Conservation (phyloP, 164 flowering plant genomes). For the Tetracentron sinense region DNA sequence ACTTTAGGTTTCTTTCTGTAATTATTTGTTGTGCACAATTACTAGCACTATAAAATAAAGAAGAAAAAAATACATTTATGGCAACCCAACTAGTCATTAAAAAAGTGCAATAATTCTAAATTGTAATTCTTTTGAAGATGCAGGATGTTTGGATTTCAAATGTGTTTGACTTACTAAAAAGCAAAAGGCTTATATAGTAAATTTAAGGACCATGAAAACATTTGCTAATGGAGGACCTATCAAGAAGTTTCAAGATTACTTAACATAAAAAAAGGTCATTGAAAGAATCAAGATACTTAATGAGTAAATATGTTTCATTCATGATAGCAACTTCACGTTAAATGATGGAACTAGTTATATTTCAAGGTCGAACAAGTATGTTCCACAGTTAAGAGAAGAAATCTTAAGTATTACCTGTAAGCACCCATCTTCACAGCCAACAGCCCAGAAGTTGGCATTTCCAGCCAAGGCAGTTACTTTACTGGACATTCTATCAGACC, state of each 20-base stretch:
- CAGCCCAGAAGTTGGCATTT: slow-evolving; percentile 96
- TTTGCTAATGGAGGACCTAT: background rate
- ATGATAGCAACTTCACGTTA: too few relatives aligned
- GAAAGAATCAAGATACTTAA: background rate
- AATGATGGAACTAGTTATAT: too few relatives aligned
- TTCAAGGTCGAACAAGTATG: background rate
- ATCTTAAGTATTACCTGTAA: slow-evolving; percentile 58
- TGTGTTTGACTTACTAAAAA: background rate
- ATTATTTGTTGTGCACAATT: too few relatives aligned
- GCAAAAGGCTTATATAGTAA: background rate
- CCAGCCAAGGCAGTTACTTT: slow-evolving; percentile 93
- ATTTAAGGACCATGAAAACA: background rate
- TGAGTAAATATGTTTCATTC: too few relatives aligned
- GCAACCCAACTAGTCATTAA: too few relatives aligned
- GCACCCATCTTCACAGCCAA: slow-evolving; percentile 95
- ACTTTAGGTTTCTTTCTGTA: too few relatives aligned
- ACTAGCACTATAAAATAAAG: too few relatives aligned
- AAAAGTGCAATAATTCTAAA: too few relatives aligned
- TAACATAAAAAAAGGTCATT: background rate
- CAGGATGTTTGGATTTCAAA: background rate
- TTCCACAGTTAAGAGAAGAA: background rate
- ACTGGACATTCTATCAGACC: slow-evolving; percentile 89
- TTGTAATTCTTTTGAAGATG: too few relatives aligned
- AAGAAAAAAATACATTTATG: too few relatives aligned
- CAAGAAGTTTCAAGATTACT: background rate